Percentiles rank a stretch among this genome's conserved stretches.
These are phyloP conservation scores for Acer negundo DNA, from an alignment of 345 rosid genomes.

Conservation along the genomic window DNA sequence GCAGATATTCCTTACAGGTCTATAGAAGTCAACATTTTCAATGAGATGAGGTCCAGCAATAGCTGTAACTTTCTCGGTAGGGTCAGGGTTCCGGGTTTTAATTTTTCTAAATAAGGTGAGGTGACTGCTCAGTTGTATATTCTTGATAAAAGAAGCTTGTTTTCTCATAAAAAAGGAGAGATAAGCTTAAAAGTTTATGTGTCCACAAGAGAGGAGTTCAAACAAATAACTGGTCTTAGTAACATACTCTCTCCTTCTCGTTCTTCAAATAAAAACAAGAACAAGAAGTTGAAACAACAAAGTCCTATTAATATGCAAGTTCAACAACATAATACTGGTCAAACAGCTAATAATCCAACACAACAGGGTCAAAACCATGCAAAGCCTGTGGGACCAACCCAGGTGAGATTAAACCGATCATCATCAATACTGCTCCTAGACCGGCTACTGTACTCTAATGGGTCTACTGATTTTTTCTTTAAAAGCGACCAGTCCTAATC, in stretches of 20 bases:
- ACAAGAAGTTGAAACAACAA: conserved; percentile 54
- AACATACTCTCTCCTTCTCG: conserved; percentile 27
- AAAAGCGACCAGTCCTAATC: conserved; percentile 71
- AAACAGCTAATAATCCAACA: conserved; percentile 30
- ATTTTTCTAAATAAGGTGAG: conserved; percentile 49
- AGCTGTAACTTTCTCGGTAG: conserved; percentile 67
- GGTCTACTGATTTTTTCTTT: conserved; percentile 56
- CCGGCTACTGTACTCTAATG: conserved; percentile 36
- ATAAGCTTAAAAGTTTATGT: conserved; percentile 58
- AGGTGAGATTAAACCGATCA: conserved; percentile 55
- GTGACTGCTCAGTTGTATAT: conserved; percentile 49
- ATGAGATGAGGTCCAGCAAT: conserved; percentile 56
- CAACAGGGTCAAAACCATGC: conserved; percentile 40
- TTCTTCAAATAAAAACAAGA: conserved; percentile 46
- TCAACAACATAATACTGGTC: conserved; percentile 33
- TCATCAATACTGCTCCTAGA: conserved; percentile 45
- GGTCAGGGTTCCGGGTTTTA: conserved; percentile 54
- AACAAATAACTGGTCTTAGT: conserved; percentile 21
- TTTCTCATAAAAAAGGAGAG: conserved; percentile 73
- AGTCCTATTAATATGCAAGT: conserved; percentile 33
- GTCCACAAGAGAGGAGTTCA: conserved; percentile 35
- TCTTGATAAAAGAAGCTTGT: conserved; percentile 68
- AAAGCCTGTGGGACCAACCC: conserved; percentile 47
- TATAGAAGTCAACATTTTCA: conserved; percentile 58
- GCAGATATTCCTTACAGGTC: conserved; percentile 57